A percentile compares a stretch with the other conserved stretches of the same genome.
Conservation (phyloP, 495 filamentous ascomycete genomes). For the Staphylotrichum longicolle region DNA sequence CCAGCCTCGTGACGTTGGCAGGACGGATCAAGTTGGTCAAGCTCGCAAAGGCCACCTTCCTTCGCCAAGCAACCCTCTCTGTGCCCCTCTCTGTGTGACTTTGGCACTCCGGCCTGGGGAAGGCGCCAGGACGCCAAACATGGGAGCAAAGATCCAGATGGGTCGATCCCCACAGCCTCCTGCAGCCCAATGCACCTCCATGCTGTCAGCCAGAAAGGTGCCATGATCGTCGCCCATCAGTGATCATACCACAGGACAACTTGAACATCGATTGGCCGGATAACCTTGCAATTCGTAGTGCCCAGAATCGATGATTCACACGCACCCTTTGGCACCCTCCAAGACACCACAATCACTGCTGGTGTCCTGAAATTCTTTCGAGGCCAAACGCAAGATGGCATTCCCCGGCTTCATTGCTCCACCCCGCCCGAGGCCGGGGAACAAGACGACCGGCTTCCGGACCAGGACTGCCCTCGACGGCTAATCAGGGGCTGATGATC, state of each 20-base stretch:
- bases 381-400: no score
- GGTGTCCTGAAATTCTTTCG: no score
- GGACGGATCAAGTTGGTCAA: not conserved
- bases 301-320: not conserved
- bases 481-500: conserved; percentile 22
- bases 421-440: conserved; percentile 8
- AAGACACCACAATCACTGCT: not conserved
- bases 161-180: conserved; percentile 14
- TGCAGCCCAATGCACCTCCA: conserved; percentile 6
- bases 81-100: conserved; percentile 11
- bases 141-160: conserved; percentile 13
- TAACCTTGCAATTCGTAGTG: not conserved
- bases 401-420: not conserved
- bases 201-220: not conserved
- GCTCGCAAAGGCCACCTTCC: conserved; percentile 5
- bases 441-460: conserved; percentile 7
- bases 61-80: conserved; percentile 6
- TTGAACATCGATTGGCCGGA: conserved; percentile 5
- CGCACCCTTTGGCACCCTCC: not conserved
- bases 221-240: not conserved
- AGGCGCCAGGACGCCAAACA: conserved; percentile 2
- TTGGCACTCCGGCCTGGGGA: conserved; percentile 2
- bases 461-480: conserved; percentile 5
- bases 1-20: conserved; percentile 13
- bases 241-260: not conserved